Base-by-base conservation (phyloP, 2,329 filamentous ascomycete species). In the Cadophora sp. region DNA sequence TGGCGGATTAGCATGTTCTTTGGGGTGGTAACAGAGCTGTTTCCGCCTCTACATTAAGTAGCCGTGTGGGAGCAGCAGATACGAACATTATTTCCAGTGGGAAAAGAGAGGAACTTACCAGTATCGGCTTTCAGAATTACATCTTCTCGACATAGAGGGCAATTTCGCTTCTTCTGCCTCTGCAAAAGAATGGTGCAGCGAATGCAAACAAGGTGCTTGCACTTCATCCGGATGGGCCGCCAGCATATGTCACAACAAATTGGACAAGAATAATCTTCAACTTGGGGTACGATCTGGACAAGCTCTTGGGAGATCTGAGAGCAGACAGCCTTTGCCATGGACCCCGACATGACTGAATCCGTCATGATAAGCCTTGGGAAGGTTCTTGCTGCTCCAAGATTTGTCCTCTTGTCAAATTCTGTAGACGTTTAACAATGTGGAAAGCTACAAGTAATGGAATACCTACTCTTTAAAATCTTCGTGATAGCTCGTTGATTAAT, bases 321-420 rank as follows among this genome's bases (percentile, higher is more conserved):
- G 76, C 92, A 94, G 58, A 96, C 86, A 66, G 92, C 89, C 76
- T 90, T 91, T 51, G 93, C 91, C 70, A 96, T 87, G 63, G 86
- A 86, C 68, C 88, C 86, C 1, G 90, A 85, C 68, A 92, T 83
- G 46, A 91, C 85, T 59, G 85, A 85, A 26, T 87, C 84, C 3
- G 88, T 85, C 64, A 84, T 81, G 63, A 92, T 84, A 27, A 84
- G 81, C 9, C 83, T 81, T 0, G 89, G 87, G 72, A 93, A 91
- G 0, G 83, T 84, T 43, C 86, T 82, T 48, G 88, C 88, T 0
- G 91, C 89, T 29, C 90, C 89, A 24, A 97, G 83, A 0, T 91
- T 88, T 1, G 93, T 97, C 68, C 89, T 87, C 79, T 97, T 97
- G 80, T 96, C 92, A 77, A 97, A 97, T 80, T 95, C 89, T 94